Conservation (phyloP, 106 monocot species). For the Agapanthus africanus region DNA sequence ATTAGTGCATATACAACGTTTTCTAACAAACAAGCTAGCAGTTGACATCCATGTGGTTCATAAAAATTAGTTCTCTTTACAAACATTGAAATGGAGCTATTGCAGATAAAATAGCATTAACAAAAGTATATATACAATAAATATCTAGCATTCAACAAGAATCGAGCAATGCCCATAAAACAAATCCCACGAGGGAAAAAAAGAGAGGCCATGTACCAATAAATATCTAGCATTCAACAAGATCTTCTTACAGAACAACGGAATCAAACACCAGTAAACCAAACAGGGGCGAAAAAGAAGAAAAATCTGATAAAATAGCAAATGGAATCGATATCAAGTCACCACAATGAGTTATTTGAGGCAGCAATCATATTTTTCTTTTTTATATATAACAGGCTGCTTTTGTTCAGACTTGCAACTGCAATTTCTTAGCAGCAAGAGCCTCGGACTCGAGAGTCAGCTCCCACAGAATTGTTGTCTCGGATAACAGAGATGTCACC, state of each 20-base stretch:
- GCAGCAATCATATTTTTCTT: not conserved
- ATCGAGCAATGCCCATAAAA: not conserved
- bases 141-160: not conserved
- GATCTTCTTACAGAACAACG: not conserved
- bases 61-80: too few relatives aligned
- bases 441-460: slow-evolving; percentile 57
- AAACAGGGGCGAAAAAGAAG: not conserved
- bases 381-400: not conserved
- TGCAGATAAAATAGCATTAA: not conserved
- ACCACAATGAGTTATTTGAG: not conserved
- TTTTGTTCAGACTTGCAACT: slow-evolving; percentile 27
- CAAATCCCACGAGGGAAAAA: not conserved
- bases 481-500: slow-evolving; percentile 66
- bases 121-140: not conserved
- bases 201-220: not conserved
- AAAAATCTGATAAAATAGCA: not conserved
- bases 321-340: not conserved
- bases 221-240: not conserved
- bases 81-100: not conserved
- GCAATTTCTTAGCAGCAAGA: slow-evolving; percentile 53
- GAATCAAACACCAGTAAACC: slow-evolving; percentile 4
- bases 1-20: not conserved
- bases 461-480: slow-evolving; percentile 68
- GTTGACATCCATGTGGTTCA: not conserved
- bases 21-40: not conserved